Evolutionary conservation across 306 rosid genomes (phyloP), one percentile per base, ranked within the genome.

Genomic region (Lablab purpureus): DNA sequence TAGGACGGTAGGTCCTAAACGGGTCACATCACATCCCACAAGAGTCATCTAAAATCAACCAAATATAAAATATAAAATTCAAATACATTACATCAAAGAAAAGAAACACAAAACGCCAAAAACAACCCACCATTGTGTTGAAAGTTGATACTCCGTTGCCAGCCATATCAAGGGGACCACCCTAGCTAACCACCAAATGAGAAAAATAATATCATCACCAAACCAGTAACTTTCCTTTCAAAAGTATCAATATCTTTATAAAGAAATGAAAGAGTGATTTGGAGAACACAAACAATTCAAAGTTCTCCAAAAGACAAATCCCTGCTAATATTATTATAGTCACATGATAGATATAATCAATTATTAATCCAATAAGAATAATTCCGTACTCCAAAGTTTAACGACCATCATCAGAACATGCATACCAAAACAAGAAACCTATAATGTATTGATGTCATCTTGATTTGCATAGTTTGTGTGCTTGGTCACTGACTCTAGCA

Each of bases 131-230:
- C 27, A n/a, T n/a, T n/a, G 32, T 55, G 40, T 19, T 28, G 40
- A 78, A 58, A 67, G 10, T 54, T 52, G 41, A 65, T 52, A 68
- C 70, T 43, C 63, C 19, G 1, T 28, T 68, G 50, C 71, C 77
- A 70, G 19, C 82, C 75, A 78, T n/a, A 67, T 27, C 19, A 51
- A 25, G 7, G 75, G 81, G 75, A 56, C 82, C 76, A 51, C 19
- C 76, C 45, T 28, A 27, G 59, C 76, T 10, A 79, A 71, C 72
- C 30, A 60, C 18, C 10, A 36, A 32, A 55, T 30, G 21, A 69
- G 46, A 25, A 30, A 46, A 79, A 79, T 45, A 23, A 56, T 58
- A 45, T 46, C n/a, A 46, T 30, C 41, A 70, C 54, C 25, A 5
- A 77, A 54, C 52, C n/a, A 9, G 27, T 18, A 46, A 15, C 83